These are phyloP conservation scores for Agastache rugosa DNA, from an alignment of 257 asterid species.

Conservation along the genomic window DNA sequence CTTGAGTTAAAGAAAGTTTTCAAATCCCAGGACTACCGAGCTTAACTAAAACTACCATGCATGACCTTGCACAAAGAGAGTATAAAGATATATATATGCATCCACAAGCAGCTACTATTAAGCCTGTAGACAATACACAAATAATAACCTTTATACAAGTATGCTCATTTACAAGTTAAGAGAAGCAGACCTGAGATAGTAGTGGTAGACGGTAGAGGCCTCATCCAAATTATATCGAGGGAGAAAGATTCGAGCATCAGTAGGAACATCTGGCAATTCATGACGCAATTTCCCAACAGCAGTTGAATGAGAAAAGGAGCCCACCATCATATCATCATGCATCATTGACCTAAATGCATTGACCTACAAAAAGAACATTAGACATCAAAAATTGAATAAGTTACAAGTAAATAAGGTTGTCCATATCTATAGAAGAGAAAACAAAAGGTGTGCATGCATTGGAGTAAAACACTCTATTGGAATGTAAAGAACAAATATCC, in stretches of 20 bases:
- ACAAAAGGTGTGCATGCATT: constrained; percentile 4
- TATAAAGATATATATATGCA: constrained; percentile 1
- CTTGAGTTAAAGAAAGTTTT: background rate
- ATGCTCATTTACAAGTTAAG: constrained; percentile 29
- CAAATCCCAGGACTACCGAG: constrained; percentile 17
- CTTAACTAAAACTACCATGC: constrained; percentile 24
- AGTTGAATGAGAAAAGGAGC: constrained; percentile 91
- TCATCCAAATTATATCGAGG: constrained; percentile 90
- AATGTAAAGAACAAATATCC: background rate
- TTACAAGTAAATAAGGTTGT: constrained; percentile 10
- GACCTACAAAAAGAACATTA: constrained; percentile 63
- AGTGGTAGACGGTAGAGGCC: constrained; percentile 84
- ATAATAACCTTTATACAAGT: background rate
- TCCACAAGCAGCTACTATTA: background rate
- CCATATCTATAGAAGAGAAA: background rate
- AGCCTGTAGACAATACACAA: constrained; percentile 10
- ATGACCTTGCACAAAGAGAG: constrained; percentile 21
- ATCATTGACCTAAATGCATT: constrained; percentile 93
- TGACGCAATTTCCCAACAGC: constrained; percentile 93
- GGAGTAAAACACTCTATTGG: constrained; percentile 14
- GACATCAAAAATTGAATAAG: constrained; percentile 7
- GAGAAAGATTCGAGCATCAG: constrained; percentile 66
- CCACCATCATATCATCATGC: constrained; percentile 92
- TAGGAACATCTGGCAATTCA: constrained; percentile 91
- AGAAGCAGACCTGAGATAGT: constrained; percentile 79